phyloP scores from a whole-genome alignment of 163 green algal genomes.

The Prototheca wickerhamii region DNA sequence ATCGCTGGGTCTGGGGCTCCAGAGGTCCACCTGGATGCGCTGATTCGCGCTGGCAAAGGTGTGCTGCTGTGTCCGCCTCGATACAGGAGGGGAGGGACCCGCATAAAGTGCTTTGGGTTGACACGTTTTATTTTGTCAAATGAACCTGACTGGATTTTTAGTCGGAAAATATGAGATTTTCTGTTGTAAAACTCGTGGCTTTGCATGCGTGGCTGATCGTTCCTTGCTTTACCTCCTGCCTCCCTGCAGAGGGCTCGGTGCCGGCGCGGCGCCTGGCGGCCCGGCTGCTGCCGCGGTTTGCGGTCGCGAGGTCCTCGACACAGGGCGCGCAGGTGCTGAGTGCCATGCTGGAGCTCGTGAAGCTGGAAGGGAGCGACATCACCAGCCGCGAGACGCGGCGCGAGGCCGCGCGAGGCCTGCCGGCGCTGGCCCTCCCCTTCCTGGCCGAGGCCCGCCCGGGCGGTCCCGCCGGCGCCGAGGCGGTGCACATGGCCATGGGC shows the following conservation, averaged over 20 bases:
- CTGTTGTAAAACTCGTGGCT: not conserved
- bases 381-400: not conserved
- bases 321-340: constrained; percentile 24
- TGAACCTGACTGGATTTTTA: too few species aligned
- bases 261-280: constrained; percentile 30
- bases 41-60: constrained; percentile 10
- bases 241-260: constrained; percentile 25
- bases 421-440: not conserved
- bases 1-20: not conserved
- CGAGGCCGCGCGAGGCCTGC: not conserved
- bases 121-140: too few species aligned
- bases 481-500: not conserved
- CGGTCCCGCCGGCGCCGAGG: not conserved
- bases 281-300: constrained; percentile 40
- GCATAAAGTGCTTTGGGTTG: too few species aligned
- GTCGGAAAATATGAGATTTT: not conserved
- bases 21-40: not conserved
- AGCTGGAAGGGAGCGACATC: not conserved
- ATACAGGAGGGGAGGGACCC: too few species aligned
- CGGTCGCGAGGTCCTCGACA: constrained; percentile 20
- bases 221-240: not conserved
- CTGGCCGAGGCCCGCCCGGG: not conserved
- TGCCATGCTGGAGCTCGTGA: constrained; percentile 5
- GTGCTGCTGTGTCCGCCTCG: not conserved
- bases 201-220: not conserved